Conservation (phyloP, 805 yeast species). For the Metschnikowia chrysomelidarum region DNA sequence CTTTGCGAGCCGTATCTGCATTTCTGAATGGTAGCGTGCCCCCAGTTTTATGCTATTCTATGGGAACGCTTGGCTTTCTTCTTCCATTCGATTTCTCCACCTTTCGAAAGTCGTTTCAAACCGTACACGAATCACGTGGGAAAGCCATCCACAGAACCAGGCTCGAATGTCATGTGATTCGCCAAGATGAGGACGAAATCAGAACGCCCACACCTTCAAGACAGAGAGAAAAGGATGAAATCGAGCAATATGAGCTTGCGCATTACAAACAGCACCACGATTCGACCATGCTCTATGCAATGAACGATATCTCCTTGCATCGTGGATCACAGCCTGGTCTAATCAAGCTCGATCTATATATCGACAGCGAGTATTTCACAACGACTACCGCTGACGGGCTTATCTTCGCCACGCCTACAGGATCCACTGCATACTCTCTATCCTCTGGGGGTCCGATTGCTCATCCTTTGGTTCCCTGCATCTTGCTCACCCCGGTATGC, state of each 20-base stretch:
- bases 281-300: conserved; percentile 60
- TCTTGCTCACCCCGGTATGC: conserved; percentile 84
- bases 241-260: conserved; percentile 17
- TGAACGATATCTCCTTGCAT: conserved; percentile 89
- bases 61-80: conserved; percentile 89
- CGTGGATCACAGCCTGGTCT: conserved; percentile 87
- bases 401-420: conserved; percentile 85
- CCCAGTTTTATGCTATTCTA: conserved; percentile 82
- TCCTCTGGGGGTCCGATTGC: conserved; percentile 92
- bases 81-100: conserved; percentile 80
- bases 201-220: conserved; percentile 1
- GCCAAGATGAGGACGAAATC: conserved; percentile 17
- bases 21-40: conserved; percentile 77
- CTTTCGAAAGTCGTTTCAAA: conserved; percentile 56
- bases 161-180: conserved; percentile 69
- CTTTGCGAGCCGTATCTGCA: conserved; percentile 75
- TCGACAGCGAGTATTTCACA: conserved; percentile 82
- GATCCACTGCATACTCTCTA: conserved; percentile 89
- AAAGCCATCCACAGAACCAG: conserved; percentile 75
- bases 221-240: conserved; percentile 14
- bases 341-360: conserved; percentile 77
- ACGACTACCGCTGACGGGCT: conserved; percentile 93
- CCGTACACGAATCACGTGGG: conserved; percentile 66
- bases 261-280: conserved; percentile 21
- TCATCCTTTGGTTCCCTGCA: conserved; percentile 82